Evolutionary conservation across 331 rosid genomes (phyloP).

Genomic region (Acacia concinna): DNA sequence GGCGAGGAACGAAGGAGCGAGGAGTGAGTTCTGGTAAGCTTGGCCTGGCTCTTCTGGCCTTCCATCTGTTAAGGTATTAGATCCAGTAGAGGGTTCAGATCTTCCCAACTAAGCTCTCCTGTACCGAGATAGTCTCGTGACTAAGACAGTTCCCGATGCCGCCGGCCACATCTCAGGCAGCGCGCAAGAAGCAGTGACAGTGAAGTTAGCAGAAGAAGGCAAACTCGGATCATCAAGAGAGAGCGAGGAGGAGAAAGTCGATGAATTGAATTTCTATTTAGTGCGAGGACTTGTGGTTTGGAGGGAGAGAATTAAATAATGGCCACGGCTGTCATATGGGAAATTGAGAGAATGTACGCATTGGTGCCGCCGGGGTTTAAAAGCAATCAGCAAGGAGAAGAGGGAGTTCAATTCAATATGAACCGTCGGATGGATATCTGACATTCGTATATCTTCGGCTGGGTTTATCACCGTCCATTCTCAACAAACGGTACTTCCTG

Average conservation of each 20-base stretch:
- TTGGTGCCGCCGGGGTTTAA: background rate
- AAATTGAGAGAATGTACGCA: background rate
- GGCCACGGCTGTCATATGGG: background rate
- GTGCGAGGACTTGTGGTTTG: background rate
- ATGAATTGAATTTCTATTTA: background rate
- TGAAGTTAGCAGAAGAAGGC: background rate
- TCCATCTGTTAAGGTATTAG: constrained; percentile 52
- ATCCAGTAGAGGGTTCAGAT: constrained; percentile 25
- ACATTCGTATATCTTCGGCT: background rate
- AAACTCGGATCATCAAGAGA: background rate
- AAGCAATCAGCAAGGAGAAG: background rate
- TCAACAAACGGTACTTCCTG: constrained; percentile 26
- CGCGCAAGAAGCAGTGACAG: constrained; percentile 36
- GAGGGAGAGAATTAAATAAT: background rate
- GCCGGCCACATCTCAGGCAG: constrained; percentile 74
- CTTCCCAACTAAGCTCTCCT: constrained; percentile 34
- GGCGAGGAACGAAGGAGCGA: constrained; percentile 88
- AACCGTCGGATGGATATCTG: constrained; percentile 34
- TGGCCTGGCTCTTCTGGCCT: constrained; percentile 64
- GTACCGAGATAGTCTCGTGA: constrained; percentile 61
- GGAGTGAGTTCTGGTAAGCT: constrained; percentile 82
- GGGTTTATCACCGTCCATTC: constrained; percentile 34
- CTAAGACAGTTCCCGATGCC: constrained; percentile 28
- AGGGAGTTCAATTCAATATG: constrained; percentile 29
- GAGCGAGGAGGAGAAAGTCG: background rate